Evolutionary conservation across 164 flowering plant genomes (phyloP), one percentile per base, ranked within the genome.

Genomic region (Litsea cubeba): DNA sequence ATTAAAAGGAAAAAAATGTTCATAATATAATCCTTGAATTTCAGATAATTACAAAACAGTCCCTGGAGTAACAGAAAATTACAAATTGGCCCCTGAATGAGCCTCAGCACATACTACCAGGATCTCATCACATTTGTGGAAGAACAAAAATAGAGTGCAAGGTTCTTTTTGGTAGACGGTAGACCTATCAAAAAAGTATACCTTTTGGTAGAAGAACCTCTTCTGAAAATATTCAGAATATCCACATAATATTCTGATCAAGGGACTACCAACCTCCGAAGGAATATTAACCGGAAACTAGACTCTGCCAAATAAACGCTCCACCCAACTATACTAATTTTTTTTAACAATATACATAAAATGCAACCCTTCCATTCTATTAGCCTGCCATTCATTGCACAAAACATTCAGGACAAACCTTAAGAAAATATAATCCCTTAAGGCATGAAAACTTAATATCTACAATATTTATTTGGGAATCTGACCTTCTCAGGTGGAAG

Each of bases 401-500:
- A 20, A 15, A 40, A 54, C n/a, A 54, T 54, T 54, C 12, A 15
- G 60, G 60, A 54, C 20, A 54, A 54, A 4, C n/a, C 20, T 32
- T n/a, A 7, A 28, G 54, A 12, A 57, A 28, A 28, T 18, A 57
- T 22, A 26, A 28, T 10, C 0, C 18, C 25, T 5, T 25, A 26
- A 46, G 71, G 54, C 51, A 40, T 3, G 24, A 3, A 18, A 35
- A 72, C 30, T n/a, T 51, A 22, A 14, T n/a, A 8, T 24, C 2
- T 62, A 32, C n/a, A 10, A 62, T n/a, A 62, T 14, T n/a, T 51
- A 14, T 20, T 65, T 6, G 76, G 35, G 70, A 80, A 68, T 46
- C 83, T 74, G 15, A 90, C 97, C 93, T 92, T 92, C 80, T 92
- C 97, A 8, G 97, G 97, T 3, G 97, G 97, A 30, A 90, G 91